phyloP scores from a whole-genome alignment of 1,139 yeast genomes.

The Pichia terricola region DNA sequence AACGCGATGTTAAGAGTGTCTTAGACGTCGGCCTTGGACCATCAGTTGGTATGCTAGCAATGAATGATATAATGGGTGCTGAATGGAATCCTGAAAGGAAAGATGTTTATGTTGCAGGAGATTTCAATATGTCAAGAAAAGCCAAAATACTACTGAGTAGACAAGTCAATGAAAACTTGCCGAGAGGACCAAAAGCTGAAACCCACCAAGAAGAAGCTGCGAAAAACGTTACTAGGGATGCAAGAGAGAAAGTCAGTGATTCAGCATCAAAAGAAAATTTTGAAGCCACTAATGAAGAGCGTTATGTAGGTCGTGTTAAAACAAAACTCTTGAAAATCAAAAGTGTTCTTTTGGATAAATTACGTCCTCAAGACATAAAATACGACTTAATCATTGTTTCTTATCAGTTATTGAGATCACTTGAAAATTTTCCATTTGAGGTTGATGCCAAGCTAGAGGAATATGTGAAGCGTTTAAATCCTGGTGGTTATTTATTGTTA shows the following conservation, averaged over 20 bases:
- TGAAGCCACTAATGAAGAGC: conserved; percentile 10
- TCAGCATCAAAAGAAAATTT: not conserved
- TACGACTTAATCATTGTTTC: conserved; percentile 84
- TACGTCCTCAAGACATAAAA: conserved; percentile 32
- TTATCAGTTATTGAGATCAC: conserved; percentile 62
- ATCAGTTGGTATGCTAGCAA: conserved; percentile 82
- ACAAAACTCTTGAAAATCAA: conserved; percentile 43
- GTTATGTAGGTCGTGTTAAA: conserved; percentile 49
- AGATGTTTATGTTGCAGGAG: conserved; percentile 68
- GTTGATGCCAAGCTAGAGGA: conserved; percentile 62
- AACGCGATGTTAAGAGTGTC: conserved; percentile 44
- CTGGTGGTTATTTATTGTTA: conserved; percentile 69
- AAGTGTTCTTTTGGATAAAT: conserved; percentile 42
- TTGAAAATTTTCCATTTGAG: conserved; percentile 55
- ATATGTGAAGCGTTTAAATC: conserved; percentile 52
- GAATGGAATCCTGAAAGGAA: conserved; percentile 52
- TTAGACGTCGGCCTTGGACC: conserved; percentile 89
- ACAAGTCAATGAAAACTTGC: conserved; percentile 45
- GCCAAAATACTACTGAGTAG: conserved; percentile 70
- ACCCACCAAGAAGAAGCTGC: conserved; percentile 29
- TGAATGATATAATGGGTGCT: conserved; percentile 71
- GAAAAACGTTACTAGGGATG: conserved; percentile 1
- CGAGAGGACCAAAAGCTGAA: conserved; percentile 14
- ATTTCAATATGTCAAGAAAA: conserved; percentile 64
- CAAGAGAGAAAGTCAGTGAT: not conserved